Base-by-base conservation (phyloP, 805 yeast genomes). In the Kazachstania kunashirensis region DNA sequence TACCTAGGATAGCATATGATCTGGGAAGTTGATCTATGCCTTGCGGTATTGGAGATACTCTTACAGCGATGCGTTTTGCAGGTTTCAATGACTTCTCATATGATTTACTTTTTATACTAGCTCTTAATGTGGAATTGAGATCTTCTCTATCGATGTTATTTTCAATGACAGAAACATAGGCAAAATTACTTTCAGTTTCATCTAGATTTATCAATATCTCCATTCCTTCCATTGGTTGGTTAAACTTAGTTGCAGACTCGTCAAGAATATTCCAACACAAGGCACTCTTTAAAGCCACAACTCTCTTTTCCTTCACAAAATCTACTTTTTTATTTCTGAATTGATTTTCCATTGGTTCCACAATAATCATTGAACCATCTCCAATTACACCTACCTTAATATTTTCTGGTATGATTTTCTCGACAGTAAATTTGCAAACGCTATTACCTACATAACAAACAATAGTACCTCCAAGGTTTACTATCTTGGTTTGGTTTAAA, bases 401-500 rank as follows among this genome's bases (percentile, higher is more conserved):
- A 1, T 62, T 56, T 10, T 55, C 59, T 29, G 67, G 72, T 38
- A 67, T 62, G 11, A 79, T 62, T 21, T 62, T 61, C 11, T 66
- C 56, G 8, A 82, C 75, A 20, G 53, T 62, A 40, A 85, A 69
- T 24, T 69, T 70, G 9, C 94, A 88, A 4, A 61, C 55, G 2
- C 71, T 59, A 5, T 79, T 68, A 2, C 82, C 67, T 6, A 94
- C 82, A 50, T 75, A 84, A 3, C 88, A 79, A 5, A 81, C 70
- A 34, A 88, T 60, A 2, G 64, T 59, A 44, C 79, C 86, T 31
- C 67, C 64, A 14, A 68, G 34, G 0, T 76, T 64, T 1, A 86
- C 81, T 34, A 88, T 80, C 40, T 96, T 66, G 1, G 94, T 77
- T 53, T 89, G 96, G 38, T 78, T 74, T 24, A 89, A 62, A 47